Evolutionary conservation across 345 rosid species (phyloP).

Genomic region (Camelina neglecta): DNA sequence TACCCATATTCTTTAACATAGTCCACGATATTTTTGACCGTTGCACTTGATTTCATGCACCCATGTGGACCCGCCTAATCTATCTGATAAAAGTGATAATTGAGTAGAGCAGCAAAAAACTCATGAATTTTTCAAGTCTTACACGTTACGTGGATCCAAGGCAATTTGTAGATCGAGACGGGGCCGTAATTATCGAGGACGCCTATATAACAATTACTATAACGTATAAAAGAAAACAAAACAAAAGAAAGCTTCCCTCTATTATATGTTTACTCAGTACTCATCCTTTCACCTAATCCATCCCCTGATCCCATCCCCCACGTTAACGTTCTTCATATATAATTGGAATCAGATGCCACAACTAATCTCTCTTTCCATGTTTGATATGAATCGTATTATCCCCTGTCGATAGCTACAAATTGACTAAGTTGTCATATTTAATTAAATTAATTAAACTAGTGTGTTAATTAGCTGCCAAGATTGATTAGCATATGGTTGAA

Average conservation of each 20-base stretch:
- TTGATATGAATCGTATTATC: constrained; percentile 32
- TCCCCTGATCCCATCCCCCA: constrained; percentile 35
- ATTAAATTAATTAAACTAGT: constrained; percentile 5
- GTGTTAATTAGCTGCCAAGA: constrained; percentile 38
- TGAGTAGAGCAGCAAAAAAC: constrained; percentile 39
- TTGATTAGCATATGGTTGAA: constrained; percentile 28
- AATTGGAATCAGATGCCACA: constrained; percentile 38
- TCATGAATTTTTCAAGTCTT: constrained; percentile 31
- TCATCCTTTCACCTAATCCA: constrained; percentile 43
- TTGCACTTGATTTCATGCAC: constrained; percentile 39
- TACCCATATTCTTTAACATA: not conserved
- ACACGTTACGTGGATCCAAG: constrained; percentile 48
- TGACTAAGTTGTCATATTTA: constrained; percentile 29
- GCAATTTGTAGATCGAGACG: constrained; percentile 44
- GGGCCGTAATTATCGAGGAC: constrained; percentile 42
- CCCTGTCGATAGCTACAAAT: constrained; percentile 21
- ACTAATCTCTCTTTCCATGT: constrained; percentile 43
- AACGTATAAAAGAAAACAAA: not conserved
- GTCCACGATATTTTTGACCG: constrained; percentile 26
- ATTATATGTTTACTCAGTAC: constrained; percentile 5
- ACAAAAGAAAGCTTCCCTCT: not conserved
- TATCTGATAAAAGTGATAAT: constrained; percentile 46
- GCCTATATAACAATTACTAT: not conserved
- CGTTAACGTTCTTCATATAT: constrained; percentile 35
- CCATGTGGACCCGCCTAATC: constrained; percentile 41